phyloP scores from a whole-genome alignment of 129 eudicot genomes.

The Silybum marianum region DNA sequence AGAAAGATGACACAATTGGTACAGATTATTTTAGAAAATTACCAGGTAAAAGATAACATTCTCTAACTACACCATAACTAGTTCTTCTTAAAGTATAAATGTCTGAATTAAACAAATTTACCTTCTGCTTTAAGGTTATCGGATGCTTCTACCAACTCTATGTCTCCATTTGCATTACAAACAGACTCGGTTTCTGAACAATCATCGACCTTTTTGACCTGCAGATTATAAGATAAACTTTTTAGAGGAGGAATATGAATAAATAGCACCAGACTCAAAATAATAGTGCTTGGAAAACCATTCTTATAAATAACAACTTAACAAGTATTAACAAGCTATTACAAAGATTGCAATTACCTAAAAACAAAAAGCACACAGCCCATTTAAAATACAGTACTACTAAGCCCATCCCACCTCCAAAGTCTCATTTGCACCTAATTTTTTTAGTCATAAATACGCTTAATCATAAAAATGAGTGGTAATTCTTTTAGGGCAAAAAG shows the following conservation, averaged over 20 bases:
- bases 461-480: not conserved
- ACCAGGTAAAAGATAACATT: not conserved
- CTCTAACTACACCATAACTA: not conserved
- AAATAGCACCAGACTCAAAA: not conserved
- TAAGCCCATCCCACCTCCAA: slow-evolving; percentile 1
- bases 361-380: not conserved
- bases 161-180: slow-evolving; percentile 28
- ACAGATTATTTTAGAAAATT: not conserved
- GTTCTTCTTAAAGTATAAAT: not conserved
- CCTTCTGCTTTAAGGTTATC: slow-evolving; percentile 60
- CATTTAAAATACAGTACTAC: not conserved
- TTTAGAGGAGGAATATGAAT: not conserved
- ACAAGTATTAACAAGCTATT: not conserved
- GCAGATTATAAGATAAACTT: slow-evolving; percentile 4
- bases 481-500: not conserved
- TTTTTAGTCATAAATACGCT: not conserved
- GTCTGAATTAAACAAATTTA: slow-evolving; percentile 22
- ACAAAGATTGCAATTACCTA: not conserved
- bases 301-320: too few relatives aligned
- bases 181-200: slow-evolving; percentile 32
- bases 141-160: slow-evolving; percentile 36
- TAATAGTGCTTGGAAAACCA: not conserved
- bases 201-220: slow-evolving; percentile 66
- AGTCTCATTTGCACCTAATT: not conserved
- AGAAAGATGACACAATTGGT: not conserved